Base-by-base conservation (phyloP, 306 rosid species). In the Aeschynomene evenia region DNA sequence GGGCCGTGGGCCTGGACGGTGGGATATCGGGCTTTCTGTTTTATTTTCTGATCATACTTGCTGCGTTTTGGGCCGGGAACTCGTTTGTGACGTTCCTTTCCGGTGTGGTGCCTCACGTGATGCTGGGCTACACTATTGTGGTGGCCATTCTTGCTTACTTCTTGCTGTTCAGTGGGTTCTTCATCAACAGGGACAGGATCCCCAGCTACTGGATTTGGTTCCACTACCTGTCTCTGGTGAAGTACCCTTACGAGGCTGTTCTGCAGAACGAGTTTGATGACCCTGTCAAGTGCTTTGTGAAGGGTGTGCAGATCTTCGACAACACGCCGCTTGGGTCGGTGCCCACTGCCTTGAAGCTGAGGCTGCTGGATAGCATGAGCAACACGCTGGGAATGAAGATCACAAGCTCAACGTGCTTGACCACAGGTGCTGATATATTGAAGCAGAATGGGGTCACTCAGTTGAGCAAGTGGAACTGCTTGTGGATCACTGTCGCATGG, bases 1-100 rank as follows among this genome's bases (percentile, higher is more conserved):
- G 90, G 89, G 95, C 99, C 0, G 99, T 94, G 13, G 99, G 99
- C 10, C 91, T 94, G 1, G 97, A 84, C 71, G 99, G 99, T 3
- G 95, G 97, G 2, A 0, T 76, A 0, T 21, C 77, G 1, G 96
- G 96, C 2, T 92, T 85, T 66, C 3, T 79, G 1, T 94, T 91
- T 82, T 94, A 87, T 67, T 85, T 88, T 24, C 55, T 82, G 1
- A 84, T 87, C 0, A 94, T 94, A 10, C 53, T 91, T 0, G 99
- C 99, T 0, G 68, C 99, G 0, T 94, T 91, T 50, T 94, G 99
- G 99, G 88, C 99, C 0, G 99, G 99, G 11, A 88, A 88, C 68
- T 94, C 99, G 0, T 94, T 94, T 58, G 99, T 94, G 0, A 87
- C 96, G 0, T 94, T 94, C 61, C 88, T 94, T 1, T 94, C 99